Evolutionary conservation across 225 moss, liverwort and hornwort species (phyloP), one percentile per base, ranked within the genome.

Genomic region (Lunularia cruciata): DNA sequence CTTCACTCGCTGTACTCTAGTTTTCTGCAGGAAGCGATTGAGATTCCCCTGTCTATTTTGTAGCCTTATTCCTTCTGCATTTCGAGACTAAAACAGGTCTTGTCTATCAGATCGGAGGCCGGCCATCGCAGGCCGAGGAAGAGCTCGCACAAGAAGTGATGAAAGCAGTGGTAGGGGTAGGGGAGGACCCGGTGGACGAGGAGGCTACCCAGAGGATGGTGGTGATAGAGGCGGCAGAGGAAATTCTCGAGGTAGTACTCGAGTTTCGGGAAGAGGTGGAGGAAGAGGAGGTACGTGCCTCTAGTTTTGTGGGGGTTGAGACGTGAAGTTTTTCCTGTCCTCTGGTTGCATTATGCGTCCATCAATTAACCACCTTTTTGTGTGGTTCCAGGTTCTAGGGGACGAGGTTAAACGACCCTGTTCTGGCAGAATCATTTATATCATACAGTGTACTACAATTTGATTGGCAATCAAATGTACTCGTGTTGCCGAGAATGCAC

Each of bases 131-230:
- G 77, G 79, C 53, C 88, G 94, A 35, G 89, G 87, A 40, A 84
- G 91, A 55, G 91, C 89, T 5, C 58, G 94, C 60, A 91, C 91
- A 38, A 82, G 89, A 76, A 84, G 87, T 26, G 94, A 94, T 55
- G 91, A 91, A 53, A 78, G 79, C 63, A 82, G 86, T 57, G 79
- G 79, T 30, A 76, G 85, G 43, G 71, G 86, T 68, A 76, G 85
- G 43, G 71, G 86, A 65, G 82, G 88, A 51, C 82, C 74, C 18
- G 79, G 84, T 52, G 84, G 87, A 56, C 83, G 91, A 58, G 75
- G 86, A 19, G 83, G 86, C 39, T 86, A 88, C 48, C 88, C 79
- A 77, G 92, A 93, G 38, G 88, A 90, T 46, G 68, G 78, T 47
- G 64, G 69, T 62, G 83, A 76, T 38, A 88, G 87, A 19, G 85